phyloP scores from a whole-genome alignment of 2,329 filamentous ascomycete species.

The Escovopsis sp. region DNA sequence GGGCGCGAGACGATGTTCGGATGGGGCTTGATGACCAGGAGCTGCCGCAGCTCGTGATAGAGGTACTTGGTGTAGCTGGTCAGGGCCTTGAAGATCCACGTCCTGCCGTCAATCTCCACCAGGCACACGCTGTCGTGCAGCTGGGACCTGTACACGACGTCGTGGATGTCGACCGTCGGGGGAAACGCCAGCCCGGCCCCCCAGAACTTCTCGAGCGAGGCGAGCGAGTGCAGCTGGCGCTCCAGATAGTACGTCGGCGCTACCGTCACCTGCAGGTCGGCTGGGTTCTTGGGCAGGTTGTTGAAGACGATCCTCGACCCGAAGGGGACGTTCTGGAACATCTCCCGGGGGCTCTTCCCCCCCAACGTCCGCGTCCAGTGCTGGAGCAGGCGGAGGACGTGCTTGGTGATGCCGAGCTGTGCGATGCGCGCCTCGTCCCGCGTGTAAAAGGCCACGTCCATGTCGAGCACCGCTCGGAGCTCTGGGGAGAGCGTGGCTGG shows the following conservation, averaged over 20 bases:
- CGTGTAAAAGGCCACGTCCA: conserved; percentile 39
- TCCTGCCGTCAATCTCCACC: conserved; percentile 25
- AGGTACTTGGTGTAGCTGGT: conserved; percentile 43
- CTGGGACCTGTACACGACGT: conserved; percentile 35
- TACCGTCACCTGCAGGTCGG: conserved; percentile 29
- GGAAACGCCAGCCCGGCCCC: conserved; percentile 25
- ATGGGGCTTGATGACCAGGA: conserved; percentile 37
- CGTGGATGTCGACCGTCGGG: conserved; percentile 30
- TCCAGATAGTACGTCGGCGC: conserved; percentile 38
- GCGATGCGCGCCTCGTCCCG: conserved; percentile 32
- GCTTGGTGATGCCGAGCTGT: conserved; percentile 33
- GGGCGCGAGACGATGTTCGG: conserved; percentile 36
- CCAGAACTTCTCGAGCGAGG: conserved; percentile 29
- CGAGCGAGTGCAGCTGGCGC: conserved; percentile 30
- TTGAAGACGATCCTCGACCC: conserved; percentile 41
- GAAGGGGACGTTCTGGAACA: conserved; percentile 36
- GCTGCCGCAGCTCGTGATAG: conserved; percentile 43
- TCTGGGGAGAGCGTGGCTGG: conserved; percentile 23
- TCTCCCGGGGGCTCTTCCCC: conserved; percentile 11
- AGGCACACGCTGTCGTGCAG: conserved; percentile 45
- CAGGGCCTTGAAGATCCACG: conserved; percentile 42
- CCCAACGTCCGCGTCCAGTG: conserved; percentile 26
- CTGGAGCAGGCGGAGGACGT: conserved; percentile 39
- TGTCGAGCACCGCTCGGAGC: conserved; percentile 29
- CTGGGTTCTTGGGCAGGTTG: conserved; percentile 31